phyloP scores from a whole-genome alignment of 805 yeast species.

The Saturnispora halmiae region DNA sequence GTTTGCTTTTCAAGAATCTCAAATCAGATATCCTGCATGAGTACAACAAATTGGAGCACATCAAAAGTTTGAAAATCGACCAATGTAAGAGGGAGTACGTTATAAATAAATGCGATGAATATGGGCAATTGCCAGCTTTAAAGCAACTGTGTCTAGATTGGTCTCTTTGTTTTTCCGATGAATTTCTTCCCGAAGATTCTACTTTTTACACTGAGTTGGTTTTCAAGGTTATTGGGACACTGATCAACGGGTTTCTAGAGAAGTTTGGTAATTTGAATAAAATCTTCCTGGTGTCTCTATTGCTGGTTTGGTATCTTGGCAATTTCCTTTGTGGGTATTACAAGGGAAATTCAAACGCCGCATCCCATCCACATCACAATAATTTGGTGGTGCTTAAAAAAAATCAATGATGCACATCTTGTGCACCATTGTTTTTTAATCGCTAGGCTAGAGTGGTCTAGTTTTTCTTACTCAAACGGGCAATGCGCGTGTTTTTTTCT shows the following conservation, averaged over 20 bases:
- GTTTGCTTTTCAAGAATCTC: constrained; percentile 29
- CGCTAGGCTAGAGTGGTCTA: constrained; percentile 12
- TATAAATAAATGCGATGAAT: constrained; percentile 50
- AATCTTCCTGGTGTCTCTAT: constrained; percentile 28
- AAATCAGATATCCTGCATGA: constrained; percentile 45
- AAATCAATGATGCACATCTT: no score
- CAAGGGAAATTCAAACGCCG: constrained; percentile 29
- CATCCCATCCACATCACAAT: background rate
- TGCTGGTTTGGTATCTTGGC: constrained; percentile 42
- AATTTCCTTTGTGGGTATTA: constrained; percentile 62
- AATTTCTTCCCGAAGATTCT: constrained; percentile 35
- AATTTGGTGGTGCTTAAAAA: constrained; percentile 15
- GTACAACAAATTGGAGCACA: constrained; percentile 39
- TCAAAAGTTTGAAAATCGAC: constrained; percentile 42
- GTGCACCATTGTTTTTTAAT: no score
- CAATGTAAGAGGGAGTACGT: constrained; percentile 43
- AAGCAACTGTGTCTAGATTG: constrained; percentile 49
- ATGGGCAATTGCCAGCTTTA: constrained; percentile 48
- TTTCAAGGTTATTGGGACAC: constrained; percentile 54
- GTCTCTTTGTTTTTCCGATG: constrained; percentile 56
- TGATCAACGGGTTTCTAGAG: constrained; percentile 55
- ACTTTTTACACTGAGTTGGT: constrained; percentile 48
- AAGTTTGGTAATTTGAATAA: constrained; percentile 59
- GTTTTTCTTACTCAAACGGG: no score
- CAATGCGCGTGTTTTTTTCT: no score